These are phyloP conservation scores for Phytophthora hibernalis DNA, from an alignment of 352 stramenopile genomes.

Conservation along the genomic window DNA sequence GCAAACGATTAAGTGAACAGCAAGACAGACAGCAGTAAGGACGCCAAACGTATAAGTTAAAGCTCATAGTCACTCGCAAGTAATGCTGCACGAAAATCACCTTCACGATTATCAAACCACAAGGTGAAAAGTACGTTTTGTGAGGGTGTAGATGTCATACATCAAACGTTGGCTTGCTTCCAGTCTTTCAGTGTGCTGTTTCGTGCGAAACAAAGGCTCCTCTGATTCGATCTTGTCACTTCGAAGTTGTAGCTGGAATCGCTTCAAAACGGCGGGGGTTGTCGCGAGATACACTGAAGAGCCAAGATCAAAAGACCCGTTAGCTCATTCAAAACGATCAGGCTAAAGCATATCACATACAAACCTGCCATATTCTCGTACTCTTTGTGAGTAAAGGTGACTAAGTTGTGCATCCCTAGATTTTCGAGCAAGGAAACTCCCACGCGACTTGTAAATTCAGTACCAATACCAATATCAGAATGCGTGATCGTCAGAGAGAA, in stretches of 20 bases:
- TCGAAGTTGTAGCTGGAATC: slow-evolving; percentile 35
- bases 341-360: background rate
- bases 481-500: background rate
- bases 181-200: slow-evolving; percentile 40
- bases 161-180: slow-evolving; percentile 53
- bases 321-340: slow-evolving; percentile 8
- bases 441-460: slow-evolving; percentile 44
- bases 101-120: slow-evolving; percentile 26
- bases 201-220: slow-evolving; percentile 49
- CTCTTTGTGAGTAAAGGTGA: slow-evolving; percentile 54
- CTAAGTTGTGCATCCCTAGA: slow-evolving; percentile 38
- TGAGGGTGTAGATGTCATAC: slow-evolving; percentile 39
- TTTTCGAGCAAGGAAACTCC: slow-evolving; percentile 58
- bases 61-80: slow-evolving; percentile 7
- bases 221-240: slow-evolving; percentile 6
- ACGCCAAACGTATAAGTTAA: slow-evolving; percentile 32
- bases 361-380: slow-evolving; percentile 63
- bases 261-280: slow-evolving; percentile 18
- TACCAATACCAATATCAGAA: background rate
- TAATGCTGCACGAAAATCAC: background rate
- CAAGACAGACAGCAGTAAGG: slow-evolving; percentile 17
- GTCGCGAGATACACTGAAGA: slow-evolving; percentile 44
- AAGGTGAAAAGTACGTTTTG: slow-evolving; percentile 38
- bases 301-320: background rate
- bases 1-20: slow-evolving; percentile 32